Percentiles rank a stretch among this genome's conserved stretches.
These are phyloP conservation scores for Candida maesae DNA, from an alignment of 805 yeast species.

Conservation along the genomic window DNA sequence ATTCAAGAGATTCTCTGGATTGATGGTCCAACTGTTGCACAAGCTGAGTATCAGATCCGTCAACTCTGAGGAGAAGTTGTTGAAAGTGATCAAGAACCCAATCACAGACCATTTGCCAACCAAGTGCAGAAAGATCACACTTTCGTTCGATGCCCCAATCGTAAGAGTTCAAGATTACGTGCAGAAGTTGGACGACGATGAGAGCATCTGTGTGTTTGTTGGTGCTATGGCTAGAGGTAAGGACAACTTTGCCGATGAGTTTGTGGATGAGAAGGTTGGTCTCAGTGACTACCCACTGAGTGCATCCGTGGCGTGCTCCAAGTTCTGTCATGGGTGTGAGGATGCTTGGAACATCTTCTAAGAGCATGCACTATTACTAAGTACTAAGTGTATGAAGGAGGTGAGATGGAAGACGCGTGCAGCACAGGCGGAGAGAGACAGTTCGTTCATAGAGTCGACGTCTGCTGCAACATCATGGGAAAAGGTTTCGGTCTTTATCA, in stretches of 20 bases:
- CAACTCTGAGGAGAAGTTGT: conserved; percentile 88
- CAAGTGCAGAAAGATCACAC: conserved; percentile 89
- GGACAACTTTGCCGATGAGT: conserved; percentile 96
- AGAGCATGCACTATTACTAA: too few relatives aligned
- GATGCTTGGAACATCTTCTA: conserved; percentile 86
- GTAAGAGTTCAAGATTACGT: conserved; percentile 88
- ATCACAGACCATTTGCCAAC: conserved; percentile 95
- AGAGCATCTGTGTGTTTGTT: conserved; percentile 95
- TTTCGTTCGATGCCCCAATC: conserved; percentile 89
- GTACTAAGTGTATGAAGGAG: too few relatives aligned
- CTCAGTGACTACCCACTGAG: conserved; percentile 92
- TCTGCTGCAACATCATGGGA: background rate
- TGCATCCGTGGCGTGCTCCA: conserved; percentile 97
- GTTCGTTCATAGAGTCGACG: background rate
- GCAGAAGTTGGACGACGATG: conserved; percentile 70
- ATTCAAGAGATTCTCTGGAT: conserved; percentile 93
- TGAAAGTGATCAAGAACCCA: conserved; percentile 94
- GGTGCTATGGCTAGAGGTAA: conserved; percentile 99
- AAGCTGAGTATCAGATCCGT: conserved; percentile 91
- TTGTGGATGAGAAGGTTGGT: conserved; percentile 93
- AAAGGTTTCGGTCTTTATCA: background rate
- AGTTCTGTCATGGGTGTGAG: conserved; percentile 98
- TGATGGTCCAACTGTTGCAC: conserved; percentile 95
- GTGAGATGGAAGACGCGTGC: too few relatives aligned
- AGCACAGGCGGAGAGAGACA: too few relatives aligned